Evolutionary conservation across 345 rosid genomes (phyloP), one percentile per base, ranked within the genome.

Genomic region (Populus alba): DNA sequence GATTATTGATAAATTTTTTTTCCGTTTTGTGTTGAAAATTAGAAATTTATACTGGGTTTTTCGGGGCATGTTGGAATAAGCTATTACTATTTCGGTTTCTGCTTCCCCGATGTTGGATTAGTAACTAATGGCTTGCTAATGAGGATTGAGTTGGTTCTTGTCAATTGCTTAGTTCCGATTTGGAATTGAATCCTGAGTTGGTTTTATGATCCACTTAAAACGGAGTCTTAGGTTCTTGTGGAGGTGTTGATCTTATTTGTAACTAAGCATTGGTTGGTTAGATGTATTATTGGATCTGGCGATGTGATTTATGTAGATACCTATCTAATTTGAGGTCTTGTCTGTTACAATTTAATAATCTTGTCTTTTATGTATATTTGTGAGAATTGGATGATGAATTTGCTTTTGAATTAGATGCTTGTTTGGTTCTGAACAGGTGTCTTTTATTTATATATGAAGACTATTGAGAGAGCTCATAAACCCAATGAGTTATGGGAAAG

Each of bases 381-480:
- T 59, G 10, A n/a, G 65, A 59, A 59, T 59, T 23, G 9, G 65
- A 59, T 59, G 29, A n/a, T 29, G 8, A 18, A 20, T 72, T 23
- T 65, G 33, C 22, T 66, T 51, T 37, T 74, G 68, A 27, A 47
- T 13, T 5, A 25, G 12, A 5, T 16, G 13, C 47, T 22, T 8
- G 31, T 33, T 1, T 83, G 66, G 43, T 81, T 57, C 70, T 77
- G 3, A 71, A 68, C 83, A 96, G 98, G 98, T 62, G 93, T 97
- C 39, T 97, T 97, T 82, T 94, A 92, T 86, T 81, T 94, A 51
- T 92, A 94, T 82, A 91, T 94, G 97, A 94, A 94, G 87, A 91
- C 98, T 29, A 97, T 92, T 71, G 99, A 97, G 88, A 91, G 97
- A 87, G 97, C 98, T 77, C 98, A 94, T 84, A 91, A 82, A 84